phyloP scores from a whole-genome alignment of 371 early-diverging fungal genomes.

The Actinomortierella ambigua region DNA sequence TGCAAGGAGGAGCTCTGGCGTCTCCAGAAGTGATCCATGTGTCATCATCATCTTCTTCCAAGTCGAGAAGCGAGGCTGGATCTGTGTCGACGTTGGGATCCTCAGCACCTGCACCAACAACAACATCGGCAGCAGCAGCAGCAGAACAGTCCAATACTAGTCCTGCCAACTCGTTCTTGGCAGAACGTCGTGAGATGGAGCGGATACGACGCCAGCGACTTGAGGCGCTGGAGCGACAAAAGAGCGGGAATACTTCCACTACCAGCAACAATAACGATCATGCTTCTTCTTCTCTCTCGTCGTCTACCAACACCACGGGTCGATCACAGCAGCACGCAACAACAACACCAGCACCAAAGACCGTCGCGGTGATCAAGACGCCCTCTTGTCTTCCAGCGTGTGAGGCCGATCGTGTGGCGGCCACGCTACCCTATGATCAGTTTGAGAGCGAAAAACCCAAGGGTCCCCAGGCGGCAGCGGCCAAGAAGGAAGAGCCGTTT shows the following conservation, averaged over 20 bases:
- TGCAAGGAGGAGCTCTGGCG: not conserved
- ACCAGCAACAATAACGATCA: not conserved
- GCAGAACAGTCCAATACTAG: no score
- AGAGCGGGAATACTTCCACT: not conserved
- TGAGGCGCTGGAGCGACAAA: constrained; percentile 21
- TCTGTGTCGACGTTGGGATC: not conserved
- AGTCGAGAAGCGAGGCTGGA: not conserved
- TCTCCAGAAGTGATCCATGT: not conserved
- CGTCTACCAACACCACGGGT: constrained; percentile 1
- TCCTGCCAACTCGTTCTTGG: constrained; percentile 12
- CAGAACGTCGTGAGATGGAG: constrained; percentile 43
- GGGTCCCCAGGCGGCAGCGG: not conserved
- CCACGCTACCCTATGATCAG: constrained; percentile 15
- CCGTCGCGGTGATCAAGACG: constrained; percentile 13
- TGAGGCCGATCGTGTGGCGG: constrained; percentile 28
- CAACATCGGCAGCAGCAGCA: not conserved
- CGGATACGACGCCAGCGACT: constrained; percentile 26
- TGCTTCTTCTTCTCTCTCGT: not conserved
- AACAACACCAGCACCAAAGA: not conserved
- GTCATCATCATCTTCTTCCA: not conserved
- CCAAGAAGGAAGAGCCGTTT: constrained; percentile 13
- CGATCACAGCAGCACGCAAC: constrained; percentile 6
- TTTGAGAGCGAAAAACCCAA: not conserved
- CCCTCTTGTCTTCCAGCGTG: constrained; percentile 27
- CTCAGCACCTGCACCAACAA: not conserved